These are phyloP conservation scores for Apodospora peruviana DNA, from an alignment of 495 filamentous ascomycete species.

Conservation along the genomic window DNA sequence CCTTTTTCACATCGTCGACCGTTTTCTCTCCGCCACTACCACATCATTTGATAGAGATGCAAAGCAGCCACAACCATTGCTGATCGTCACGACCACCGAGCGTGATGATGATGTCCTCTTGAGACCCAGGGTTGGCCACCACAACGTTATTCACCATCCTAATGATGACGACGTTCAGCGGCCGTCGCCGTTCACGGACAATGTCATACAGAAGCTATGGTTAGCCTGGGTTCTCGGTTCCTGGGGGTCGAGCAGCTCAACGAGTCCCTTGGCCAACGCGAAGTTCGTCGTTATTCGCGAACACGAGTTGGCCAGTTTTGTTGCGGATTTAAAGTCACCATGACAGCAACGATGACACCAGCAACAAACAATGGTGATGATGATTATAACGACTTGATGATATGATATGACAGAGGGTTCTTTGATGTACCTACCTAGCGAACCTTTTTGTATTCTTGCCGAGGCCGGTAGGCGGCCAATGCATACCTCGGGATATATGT, in stretches of 20 bases:
- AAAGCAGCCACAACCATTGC: neutral
- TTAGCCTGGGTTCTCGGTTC: constrained; percentile 29
- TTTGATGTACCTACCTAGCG: too few relatives aligned
- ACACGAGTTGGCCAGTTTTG: constrained; percentile 15
- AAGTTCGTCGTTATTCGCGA: constrained; percentile 33
- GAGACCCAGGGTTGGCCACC: neutral
- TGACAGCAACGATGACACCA: too few relatives aligned
- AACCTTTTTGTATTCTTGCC: too few relatives aligned
- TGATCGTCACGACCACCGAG: neutral
- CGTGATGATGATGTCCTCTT: neutral
- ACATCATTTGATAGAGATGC: too few relatives aligned
- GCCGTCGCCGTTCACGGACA: constrained; percentile 10
- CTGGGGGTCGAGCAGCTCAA: constrained; percentile 15
- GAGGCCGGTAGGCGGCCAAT: too few relatives aligned
- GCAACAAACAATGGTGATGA: too few relatives aligned
- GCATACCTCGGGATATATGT: too few relatives aligned
- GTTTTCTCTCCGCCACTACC: constrained; percentile 19
- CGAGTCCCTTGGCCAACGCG: constrained; percentile 21
- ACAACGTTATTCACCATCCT: too few relatives aligned
- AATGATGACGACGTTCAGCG: too few relatives aligned
- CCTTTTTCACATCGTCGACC: constrained; percentile 36
- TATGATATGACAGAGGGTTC: neutral
- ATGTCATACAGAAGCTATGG: constrained; percentile 39
- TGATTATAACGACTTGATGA: too few relatives aligned
- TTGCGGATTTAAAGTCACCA: neutral